phyloP scores from a whole-genome alignment of 352 stramenopile genomes.

The Proteromonas lacertae region DNA sequence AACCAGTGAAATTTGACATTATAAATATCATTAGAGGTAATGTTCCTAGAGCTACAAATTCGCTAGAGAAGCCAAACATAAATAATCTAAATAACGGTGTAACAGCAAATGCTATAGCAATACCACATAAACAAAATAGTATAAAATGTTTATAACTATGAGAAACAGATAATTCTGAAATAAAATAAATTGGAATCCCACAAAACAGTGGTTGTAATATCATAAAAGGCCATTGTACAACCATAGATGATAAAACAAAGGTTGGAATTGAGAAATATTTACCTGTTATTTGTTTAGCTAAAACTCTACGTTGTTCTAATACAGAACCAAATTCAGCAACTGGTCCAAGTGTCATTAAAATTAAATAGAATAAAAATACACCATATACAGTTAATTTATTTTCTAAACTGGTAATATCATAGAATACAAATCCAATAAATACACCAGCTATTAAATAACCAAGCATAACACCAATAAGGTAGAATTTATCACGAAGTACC shows the following conservation, averaged over 20 bases:
- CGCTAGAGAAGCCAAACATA: not conserved
- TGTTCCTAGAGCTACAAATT: not conserved
- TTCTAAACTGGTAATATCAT: too few species aligned
- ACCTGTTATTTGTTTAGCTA: conserved; percentile 5
- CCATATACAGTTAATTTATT: too few species aligned
- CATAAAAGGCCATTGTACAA: conserved; percentile 13
- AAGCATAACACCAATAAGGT: too few species aligned
- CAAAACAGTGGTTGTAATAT: conserved; percentile 11
- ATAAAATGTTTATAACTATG: conserved; percentile 1
- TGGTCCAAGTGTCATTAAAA: too few species aligned
- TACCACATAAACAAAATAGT: conserved; percentile 1
- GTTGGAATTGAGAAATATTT: conserved; percentile 24
- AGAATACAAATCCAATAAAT: too few species aligned
- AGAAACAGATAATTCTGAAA: not conserved
- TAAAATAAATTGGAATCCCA: conserved; percentile 1
- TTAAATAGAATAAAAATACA: too few species aligned
- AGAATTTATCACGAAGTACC: too few species aligned
- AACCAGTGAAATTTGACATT: conserved; percentile 23
- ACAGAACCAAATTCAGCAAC: too few species aligned
- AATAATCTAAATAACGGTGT: conserved; percentile 3
- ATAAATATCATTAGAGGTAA: not conserved
- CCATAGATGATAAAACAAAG: conserved; percentile 16
- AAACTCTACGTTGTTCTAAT: not conserved
- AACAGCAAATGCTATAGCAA: conserved; percentile 1
- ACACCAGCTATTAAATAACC: too few species aligned